Percentiles rank a stretch among this genome's conserved stretches.
Evolutionary conservation across 2,329 filamentous ascomycete genomes (phyloP).

Genomic region (Pseudogymnoascus sp.): DNA sequence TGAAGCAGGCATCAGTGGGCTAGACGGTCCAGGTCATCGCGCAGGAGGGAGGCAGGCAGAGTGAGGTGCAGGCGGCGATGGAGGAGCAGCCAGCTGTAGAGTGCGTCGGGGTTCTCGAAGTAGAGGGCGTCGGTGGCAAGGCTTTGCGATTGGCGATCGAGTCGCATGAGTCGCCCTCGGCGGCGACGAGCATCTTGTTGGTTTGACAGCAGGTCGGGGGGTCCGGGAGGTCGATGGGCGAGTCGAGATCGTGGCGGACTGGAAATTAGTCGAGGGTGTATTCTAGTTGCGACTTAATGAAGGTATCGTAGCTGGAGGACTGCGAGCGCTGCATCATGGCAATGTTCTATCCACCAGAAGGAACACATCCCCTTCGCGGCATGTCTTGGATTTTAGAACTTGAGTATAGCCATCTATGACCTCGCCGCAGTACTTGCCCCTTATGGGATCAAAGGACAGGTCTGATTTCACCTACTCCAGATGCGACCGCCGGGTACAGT

Average conservation of each 20-base stretch:
- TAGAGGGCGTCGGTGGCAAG: background rate
- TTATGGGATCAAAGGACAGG: background rate
- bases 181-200: background rate
- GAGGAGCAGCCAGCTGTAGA: background rate
- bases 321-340: background rate
- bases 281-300: background rate
- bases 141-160: background rate
- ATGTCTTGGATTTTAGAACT: background rate
- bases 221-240: background rate
- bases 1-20: background rate
- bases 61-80: background rate
- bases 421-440: background rate
- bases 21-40: background rate
- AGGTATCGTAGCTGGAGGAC: background rate
- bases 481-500: background rate
- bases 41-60: background rate
- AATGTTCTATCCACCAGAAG: background rate
- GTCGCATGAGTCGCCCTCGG: background rate
- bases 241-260: background rate
- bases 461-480: background rate
- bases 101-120: background rate
- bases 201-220: background rate
- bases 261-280: background rate
- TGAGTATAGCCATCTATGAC: background rate
- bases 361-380: background rate